A percentile compares a stretch with the other conserved stretches of the same genome.
phyloP scores from a whole-genome alignment of 192 early-diverging fungal genomes.

The Coemansia javaensis region DNA sequence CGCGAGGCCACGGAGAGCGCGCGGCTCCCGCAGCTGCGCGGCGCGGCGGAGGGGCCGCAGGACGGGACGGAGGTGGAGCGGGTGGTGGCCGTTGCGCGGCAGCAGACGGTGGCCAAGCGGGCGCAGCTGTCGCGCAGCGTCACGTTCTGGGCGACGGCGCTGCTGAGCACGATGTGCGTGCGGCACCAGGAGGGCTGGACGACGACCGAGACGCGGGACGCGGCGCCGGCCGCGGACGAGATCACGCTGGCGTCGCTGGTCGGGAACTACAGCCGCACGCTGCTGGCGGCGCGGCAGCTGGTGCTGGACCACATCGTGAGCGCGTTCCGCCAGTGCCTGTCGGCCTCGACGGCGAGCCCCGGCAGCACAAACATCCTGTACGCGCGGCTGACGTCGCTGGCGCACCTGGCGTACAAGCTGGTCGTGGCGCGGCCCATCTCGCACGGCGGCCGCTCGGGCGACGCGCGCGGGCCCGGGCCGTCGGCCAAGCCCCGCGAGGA shows the following conservation, averaged over 20 bases:
- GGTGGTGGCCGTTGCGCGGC: constrained; percentile 25
- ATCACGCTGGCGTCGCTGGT: constrained; percentile 25
- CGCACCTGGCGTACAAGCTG: constrained; percentile 39
- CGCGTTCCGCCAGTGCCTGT: constrained; percentile 49
- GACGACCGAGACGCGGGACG: constrained; percentile 7
- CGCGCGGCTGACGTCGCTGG: constrained; percentile 40
- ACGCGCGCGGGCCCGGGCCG: neutral
- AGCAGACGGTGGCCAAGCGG: constrained; percentile 51
- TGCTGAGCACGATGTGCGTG: constrained; percentile 54
- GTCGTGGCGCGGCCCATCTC: constrained; percentile 43
- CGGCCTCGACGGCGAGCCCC: constrained; percentile 15
- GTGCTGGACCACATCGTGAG: constrained; percentile 45
- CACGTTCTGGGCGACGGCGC: constrained; percentile 64
- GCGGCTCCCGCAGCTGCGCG: constrained; percentile 18
- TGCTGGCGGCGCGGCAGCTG: constrained; percentile 34
- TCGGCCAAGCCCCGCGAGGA: constrained; percentile 12
- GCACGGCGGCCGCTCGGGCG: constrained; percentile 12
- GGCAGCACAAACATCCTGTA: constrained; percentile 36
- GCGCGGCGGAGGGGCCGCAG: constrained; percentile 7
- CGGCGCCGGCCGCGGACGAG: constrained; percentile 1
- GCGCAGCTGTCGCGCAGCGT: constrained; percentile 52
- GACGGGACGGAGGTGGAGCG: constrained; percentile 34
- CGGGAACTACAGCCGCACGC: constrained; percentile 30
- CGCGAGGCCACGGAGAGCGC: constrained; percentile 37
- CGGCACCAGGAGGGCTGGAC: constrained; percentile 42